Conservation (phyloP, 352 stramenopile species). For the Phytophthora capsici region DNA sequence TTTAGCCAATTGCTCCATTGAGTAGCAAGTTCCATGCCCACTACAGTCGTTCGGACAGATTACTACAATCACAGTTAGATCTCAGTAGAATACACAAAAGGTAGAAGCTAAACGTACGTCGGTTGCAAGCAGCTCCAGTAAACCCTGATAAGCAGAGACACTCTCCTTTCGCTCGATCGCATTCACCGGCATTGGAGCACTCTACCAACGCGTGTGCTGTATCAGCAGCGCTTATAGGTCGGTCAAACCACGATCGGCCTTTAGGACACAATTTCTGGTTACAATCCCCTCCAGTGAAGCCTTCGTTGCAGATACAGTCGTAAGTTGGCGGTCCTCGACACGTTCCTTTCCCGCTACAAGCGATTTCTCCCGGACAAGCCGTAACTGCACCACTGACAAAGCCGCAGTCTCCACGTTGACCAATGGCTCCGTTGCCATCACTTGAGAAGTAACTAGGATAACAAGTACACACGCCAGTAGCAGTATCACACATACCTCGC, state of each 20-base stretch:
- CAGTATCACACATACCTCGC: constrained; percentile 81
- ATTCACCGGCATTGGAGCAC: constrained; percentile 77
- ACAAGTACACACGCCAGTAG: constrained; percentile 81
- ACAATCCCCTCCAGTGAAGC: constrained; percentile 77
- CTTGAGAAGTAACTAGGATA: constrained; percentile 88
- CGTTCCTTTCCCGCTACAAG: constrained; percentile 76
- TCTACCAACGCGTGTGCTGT: constrained; percentile 65
- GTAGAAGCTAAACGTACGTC: constrained; percentile 38
- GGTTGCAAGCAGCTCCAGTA: constrained; percentile 76
- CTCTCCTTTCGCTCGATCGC: constrained; percentile 73
- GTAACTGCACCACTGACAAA: constrained; percentile 70
- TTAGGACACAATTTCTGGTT: constrained; percentile 71
- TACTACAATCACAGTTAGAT: constrained; percentile 37
- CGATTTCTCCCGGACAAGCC: constrained; percentile 71
- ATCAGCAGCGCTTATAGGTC: constrained; percentile 46
- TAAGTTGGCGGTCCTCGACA: constrained; percentile 78
- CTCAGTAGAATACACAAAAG: neutral
- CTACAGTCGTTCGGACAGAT: constrained; percentile 76
- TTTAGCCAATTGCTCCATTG: constrained; percentile 79
- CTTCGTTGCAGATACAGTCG: constrained; percentile 82
- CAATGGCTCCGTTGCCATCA: constrained; percentile 79
- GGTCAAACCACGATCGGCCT: constrained; percentile 76
- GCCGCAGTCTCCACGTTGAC: constrained; percentile 92
- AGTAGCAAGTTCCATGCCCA: constrained; percentile 84
- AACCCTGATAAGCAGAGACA: constrained; percentile 70